phyloP scores from a whole-genome alignment of 2,329 filamentous ascomycete species.

The Trichoderma pleuroti region DNA sequence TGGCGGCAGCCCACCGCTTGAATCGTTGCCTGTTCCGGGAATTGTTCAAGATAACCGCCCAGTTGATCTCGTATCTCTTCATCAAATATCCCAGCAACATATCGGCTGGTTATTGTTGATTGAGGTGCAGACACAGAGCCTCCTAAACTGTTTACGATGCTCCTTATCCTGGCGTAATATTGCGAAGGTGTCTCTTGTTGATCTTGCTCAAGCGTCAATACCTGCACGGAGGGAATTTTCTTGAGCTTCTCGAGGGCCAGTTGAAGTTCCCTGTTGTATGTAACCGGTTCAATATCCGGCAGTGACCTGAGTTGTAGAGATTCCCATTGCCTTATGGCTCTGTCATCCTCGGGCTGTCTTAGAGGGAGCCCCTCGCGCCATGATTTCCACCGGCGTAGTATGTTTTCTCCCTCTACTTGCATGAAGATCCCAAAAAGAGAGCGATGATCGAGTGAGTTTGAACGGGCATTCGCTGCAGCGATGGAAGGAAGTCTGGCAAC shows the following conservation, averaged over 20 bases:
- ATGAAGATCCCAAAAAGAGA: constrained; percentile 52
- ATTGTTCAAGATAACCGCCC: constrained; percentile 19
- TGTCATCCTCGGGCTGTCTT: constrained; percentile 31
- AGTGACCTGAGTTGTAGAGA: constrained; percentile 37
- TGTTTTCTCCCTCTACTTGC: constrained; percentile 55
- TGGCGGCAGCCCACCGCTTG: constrained; percentile 47
- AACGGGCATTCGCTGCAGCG: constrained; percentile 29
- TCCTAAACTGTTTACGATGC: constrained; percentile 36
- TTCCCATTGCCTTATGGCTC: constrained; percentile 45
- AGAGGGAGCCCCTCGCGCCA: constrained; percentile 24
- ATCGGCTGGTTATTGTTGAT: constrained; percentile 39
- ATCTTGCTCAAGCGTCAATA: constrained; percentile 52
- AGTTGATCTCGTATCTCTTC: constrained; percentile 45
- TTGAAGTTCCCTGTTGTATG: constrained; percentile 53
- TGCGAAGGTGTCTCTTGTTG: constrained; percentile 48
- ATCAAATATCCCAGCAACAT: constrained; percentile 51
- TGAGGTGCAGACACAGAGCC: constrained; percentile 12
- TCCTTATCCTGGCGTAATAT: constrained; percentile 45
- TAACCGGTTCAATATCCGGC: constrained; percentile 45
- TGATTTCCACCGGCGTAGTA: constrained; percentile 41
- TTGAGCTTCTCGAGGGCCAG: constrained; percentile 47
- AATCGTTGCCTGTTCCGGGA: constrained; percentile 30
- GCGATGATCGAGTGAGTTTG: constrained; percentile 35
- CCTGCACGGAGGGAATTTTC: constrained; percentile 50
- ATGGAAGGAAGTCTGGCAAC: constrained; percentile 49